Percentiles rank a stretch among this genome's conserved stretches.
Conservation (phyloP, 371 early-diverging fungal genomes). For the Batrachochytrium dendrobatidis region DNA sequence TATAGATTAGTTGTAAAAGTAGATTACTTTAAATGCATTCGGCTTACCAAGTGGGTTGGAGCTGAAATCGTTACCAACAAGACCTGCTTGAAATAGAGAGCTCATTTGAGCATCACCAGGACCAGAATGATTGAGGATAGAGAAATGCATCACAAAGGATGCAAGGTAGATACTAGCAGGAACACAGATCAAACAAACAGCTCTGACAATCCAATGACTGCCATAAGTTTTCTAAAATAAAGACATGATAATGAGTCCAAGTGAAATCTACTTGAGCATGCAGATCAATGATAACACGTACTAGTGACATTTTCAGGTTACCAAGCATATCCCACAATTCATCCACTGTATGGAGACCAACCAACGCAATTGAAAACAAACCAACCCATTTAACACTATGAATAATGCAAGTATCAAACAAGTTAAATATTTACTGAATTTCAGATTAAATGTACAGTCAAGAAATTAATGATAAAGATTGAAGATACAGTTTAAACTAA, state of each 20-base stretch:
- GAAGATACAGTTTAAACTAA: constrained; percentile 16
- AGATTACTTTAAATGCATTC: neutral
- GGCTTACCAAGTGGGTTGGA: constrained; percentile 74
- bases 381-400: constrained; percentile 99
- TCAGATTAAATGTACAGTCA: too few relatives aligned
- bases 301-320: constrained; percentile 64
- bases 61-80: constrained; percentile 76
- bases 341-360: constrained; percentile 91
- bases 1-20: neutral
- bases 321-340: constrained; percentile 93
- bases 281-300: constrained; percentile 11
- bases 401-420: neutral
- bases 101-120: constrained; percentile 98
- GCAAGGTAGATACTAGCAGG: constrained; percentile 85
- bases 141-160: constrained; percentile 90
- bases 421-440: constrained; percentile 1
- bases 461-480: neutral
- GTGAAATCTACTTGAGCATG: neutral
- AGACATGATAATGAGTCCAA: neutral
- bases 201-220: constrained; percentile 73
- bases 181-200: constrained; percentile 72
- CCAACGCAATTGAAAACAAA: constrained; percentile 87
- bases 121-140: constrained; percentile 78
- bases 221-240: constrained; percentile 48
- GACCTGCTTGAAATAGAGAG: constrained; percentile 91